Evolutionary conservation across 352 stramenopile species (phyloP).

Genomic region (Phytophthora vignae): DNA sequence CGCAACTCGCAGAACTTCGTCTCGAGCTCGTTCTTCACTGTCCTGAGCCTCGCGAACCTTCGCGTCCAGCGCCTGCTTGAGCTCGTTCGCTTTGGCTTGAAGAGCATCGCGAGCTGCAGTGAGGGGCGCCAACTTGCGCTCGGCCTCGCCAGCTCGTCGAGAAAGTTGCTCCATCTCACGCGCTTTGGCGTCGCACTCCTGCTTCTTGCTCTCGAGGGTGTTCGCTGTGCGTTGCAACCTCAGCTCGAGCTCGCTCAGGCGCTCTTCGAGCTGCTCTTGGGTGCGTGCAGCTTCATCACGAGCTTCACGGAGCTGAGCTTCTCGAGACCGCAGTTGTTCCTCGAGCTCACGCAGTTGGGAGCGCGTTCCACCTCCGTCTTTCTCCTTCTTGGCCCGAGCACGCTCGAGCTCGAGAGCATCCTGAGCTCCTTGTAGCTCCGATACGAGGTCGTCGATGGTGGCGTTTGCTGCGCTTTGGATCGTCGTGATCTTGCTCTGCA

Average conservation of each 20-base stretch:
- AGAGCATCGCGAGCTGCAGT: constrained; percentile 60
- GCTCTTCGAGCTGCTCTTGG: constrained; percentile 36
- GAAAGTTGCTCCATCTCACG: constrained; percentile 63
- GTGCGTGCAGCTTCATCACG: constrained; percentile 29
- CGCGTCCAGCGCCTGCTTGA: constrained; percentile 63
- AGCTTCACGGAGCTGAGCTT: constrained; percentile 30
- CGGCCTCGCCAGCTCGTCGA: constrained; percentile 57
- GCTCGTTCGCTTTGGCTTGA: constrained; percentile 57
- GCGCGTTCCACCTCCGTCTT: constrained; percentile 37
- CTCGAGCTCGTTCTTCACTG: constrained; percentile 54
- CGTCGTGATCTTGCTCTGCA: constrained; percentile 73
- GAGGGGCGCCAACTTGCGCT: constrained; percentile 67
- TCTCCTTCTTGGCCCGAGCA: constrained; percentile 58
- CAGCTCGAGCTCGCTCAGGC: constrained; percentile 30
- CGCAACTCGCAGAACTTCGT: constrained; percentile 48
- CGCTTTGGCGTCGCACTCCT: constrained; percentile 60
- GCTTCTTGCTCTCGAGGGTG: constrained; percentile 65
- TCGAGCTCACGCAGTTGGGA: constrained; percentile 51
- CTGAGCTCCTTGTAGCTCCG: constrained; percentile 64
- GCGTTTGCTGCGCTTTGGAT: constrained; percentile 81
- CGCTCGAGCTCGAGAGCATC: constrained; percentile 68
- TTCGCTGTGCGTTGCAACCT: constrained; percentile 30
- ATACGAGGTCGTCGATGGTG: constrained; percentile 79
- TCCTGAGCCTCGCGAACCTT: constrained; percentile 62
- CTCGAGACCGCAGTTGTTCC: constrained; percentile 49